Evolutionary conservation across 306 rosid genomes (phyloP), one percentile per base, ranked within the genome.

Genomic region (Dalbergia cochinchinensis): DNA sequence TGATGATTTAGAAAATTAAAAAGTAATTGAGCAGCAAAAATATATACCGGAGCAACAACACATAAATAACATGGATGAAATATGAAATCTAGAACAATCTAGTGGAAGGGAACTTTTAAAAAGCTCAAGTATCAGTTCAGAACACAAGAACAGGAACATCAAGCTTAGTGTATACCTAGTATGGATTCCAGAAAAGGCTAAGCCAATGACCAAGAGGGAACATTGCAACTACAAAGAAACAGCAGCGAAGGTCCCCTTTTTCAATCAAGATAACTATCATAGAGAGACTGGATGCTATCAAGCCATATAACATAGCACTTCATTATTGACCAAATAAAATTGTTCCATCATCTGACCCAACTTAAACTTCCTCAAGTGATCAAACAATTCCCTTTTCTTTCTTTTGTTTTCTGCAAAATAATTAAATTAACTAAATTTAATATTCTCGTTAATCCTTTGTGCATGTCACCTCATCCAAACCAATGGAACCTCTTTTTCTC

Each of bases 21-120:
- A 67, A 66, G 58, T 67, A 41, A 54, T 67, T 69, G 37, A 45
- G 76, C 64, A 34, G 48, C 50, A 69, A 13, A 69, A 69, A 15
- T 18, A 20, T 35, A 62, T 37, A 14, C 5, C 18, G 8, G 67
- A 66, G 41, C 53, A 50, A 39, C 73, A 47, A 31, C 63, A 48
- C 15, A 9, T 37, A 35, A 15, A 31, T 22, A 70, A 8, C 61
- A 48, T 50, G n/a, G 44, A 50, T 13, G 18, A 5, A 13, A 50
- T 12, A 33, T 58, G 50, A 44, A 35, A 57, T 20, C 58, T 16
- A 15, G 74, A 68, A 44, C 39, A 54, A 19, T 44, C 59, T 5
- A 42, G 39, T 42, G 19, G 58, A 3, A 22, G 26, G 26, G 26
- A 73, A 41, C 68, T 42, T 34, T 72, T 20, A 20, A 20, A 20